Evolutionary conservation across 371 early-diverging fungal genomes (phyloP), one percentile per base, ranked within the genome.

Genomic region (Synchytrium microbalum): DNA sequence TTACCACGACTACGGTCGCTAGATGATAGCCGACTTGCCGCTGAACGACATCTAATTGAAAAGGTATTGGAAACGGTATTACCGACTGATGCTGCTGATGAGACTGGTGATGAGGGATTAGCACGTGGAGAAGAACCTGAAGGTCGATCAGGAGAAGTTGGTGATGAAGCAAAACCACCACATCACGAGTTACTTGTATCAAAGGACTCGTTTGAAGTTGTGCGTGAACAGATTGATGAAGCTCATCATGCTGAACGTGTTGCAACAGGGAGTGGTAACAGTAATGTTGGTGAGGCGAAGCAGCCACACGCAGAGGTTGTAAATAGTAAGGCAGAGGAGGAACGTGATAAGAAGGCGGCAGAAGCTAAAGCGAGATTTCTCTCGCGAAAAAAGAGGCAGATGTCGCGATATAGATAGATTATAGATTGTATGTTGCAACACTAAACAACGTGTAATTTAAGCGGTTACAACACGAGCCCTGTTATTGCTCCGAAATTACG

Each of bases 191-290:
- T 23, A 23, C 14, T 13, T n/a, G 71, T 64, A 46, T 70, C 67
- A 53, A 67, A 64, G 27, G 28, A 64, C 8, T 64, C 64, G 24
- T 56, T 57, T 10, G 71, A 70, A 55, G 65, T 70, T 27, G 60
- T 70, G 46, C 67, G 67, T 60, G 67, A 67, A 38, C 24, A 61
- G 32, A 60, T 60, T 28, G 28, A 60, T 14, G 33, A 14, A 1
- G 67, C n/a, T n/a, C n/a, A n/a, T n/a, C n/a, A n/a, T n/a, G n/a
- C n/a, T 64, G 58, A 25, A 54, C 1, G 27, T 58, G 55, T 60
- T 26, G 55, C 56, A 5, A 64, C 30, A 26, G 24, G 51, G 14
- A 55, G 59, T 14, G 54, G 27, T 26, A n/a, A 59, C 24, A 58
- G 61, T 29, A 25, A 30, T 29, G 0, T 19, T 10, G 60, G 33